A percentile compares a stretch with the other conserved stretches of the same genome.
Conservation (phyloP, 1,284 basidiomycete genomes). For the Sporisorium sorghi region DNA sequence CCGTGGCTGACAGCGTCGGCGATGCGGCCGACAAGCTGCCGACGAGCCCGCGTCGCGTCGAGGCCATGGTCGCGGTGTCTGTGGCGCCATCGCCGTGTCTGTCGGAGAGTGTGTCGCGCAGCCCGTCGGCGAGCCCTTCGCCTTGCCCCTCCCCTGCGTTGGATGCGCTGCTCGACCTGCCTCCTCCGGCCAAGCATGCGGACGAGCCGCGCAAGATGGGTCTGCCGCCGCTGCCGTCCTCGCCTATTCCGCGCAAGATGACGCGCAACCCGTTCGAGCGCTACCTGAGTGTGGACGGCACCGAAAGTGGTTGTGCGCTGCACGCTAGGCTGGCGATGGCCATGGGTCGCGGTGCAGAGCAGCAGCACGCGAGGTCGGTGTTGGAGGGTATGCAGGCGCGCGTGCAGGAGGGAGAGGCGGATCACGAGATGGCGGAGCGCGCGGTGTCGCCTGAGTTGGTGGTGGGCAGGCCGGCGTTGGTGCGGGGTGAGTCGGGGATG, state of each 20-base stretch:
- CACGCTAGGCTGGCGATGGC: slow-evolving; percentile 17
- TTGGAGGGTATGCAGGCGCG: slow-evolving; percentile 11
- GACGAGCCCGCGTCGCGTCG: neutral
- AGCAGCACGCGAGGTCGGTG: neutral
- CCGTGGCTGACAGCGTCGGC: neutral
- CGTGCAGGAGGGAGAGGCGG: neutral
- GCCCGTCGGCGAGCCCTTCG: slow-evolving; percentile 38
- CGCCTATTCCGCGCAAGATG: slow-evolving; percentile 51
- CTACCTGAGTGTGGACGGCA: slow-evolving; percentile 16
- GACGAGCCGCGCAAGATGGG: slow-evolving; percentile 18
- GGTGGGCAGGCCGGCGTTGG: neutral
- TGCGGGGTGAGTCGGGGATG: too few species aligned
- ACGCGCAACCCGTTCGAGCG: slow-evolving; percentile 51
- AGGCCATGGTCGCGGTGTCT: slow-evolving; percentile 6
- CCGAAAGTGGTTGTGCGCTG: slow-evolving; percentile 5
- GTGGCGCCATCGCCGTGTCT: slow-evolving; percentile 27
- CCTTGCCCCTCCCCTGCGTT: slow-evolving; percentile 36
- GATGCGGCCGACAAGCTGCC: neutral
- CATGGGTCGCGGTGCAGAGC: slow-evolving; percentile 3
- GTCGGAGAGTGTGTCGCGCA: slow-evolving; percentile 37
- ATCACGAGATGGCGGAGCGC: slow-evolving; percentile 15
- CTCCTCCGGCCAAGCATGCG: neutral
- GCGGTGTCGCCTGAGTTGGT: neutral
- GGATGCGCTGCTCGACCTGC: neutral
- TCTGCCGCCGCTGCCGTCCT: slow-evolving; percentile 34